phyloP scores from a whole-genome alignment of 2,329 filamentous ascomycete genomes.

The Aspergillus fijiensis region DNA sequence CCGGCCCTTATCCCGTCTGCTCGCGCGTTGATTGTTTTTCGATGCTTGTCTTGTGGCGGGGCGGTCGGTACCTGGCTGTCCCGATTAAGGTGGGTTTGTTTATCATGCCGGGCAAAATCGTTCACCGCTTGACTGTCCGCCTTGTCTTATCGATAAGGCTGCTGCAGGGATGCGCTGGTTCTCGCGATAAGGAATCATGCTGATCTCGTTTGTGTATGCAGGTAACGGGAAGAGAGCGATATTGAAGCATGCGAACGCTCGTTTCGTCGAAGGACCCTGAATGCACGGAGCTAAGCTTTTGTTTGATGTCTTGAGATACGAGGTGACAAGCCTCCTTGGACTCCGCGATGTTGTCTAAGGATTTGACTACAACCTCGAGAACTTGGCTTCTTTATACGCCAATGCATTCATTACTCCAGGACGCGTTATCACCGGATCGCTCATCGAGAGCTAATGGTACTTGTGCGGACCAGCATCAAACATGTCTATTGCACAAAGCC shows the following conservation, averaged over 20 bases:
- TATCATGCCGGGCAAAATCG: neutral
- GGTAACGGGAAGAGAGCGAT: neutral
- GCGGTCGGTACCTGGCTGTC: slow-evolving; percentile 7
- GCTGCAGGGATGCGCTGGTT: neutral
- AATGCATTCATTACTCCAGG: no score
- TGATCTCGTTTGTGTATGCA: neutral
- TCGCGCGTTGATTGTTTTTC: slow-evolving; percentile 11
- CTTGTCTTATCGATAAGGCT: neutral
- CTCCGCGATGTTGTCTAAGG: no score
- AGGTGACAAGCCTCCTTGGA: no score
- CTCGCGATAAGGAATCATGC: neutral
- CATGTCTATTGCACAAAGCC: neutral
- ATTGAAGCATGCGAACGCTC: no score
- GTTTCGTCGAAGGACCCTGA: no score
- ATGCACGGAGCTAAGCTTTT: no score
- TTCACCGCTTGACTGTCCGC: neutral
- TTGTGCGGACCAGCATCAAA: neutral
- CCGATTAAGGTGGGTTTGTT: slow-evolving; percentile 3
- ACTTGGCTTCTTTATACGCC: no score
- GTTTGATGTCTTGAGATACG: no score
- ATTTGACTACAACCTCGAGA: no score
- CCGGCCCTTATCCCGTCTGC: neutral
- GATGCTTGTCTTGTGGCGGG: slow-evolving; percentile 9
- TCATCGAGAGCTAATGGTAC: no score
- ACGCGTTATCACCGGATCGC: no score